Base-by-base conservation (phyloP, 805 yeast species). In the Suhomyces sp. region DNA sequence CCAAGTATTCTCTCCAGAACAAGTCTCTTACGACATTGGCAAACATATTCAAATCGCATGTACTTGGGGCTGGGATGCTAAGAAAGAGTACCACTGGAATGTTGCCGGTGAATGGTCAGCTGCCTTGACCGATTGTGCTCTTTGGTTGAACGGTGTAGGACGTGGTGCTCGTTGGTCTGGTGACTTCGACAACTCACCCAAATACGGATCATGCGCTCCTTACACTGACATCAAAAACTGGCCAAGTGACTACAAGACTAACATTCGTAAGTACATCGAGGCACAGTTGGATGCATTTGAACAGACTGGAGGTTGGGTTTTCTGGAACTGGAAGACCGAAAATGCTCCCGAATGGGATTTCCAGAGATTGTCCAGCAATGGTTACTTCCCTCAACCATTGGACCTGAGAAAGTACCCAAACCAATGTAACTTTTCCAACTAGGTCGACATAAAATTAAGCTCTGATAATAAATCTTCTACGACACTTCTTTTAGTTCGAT, bases 311-410 rank as follows among this genome's bases (percentile, higher is more conserved):
- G 98, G 98, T 29, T 92, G 97, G 97, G 81, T 89, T 52, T 86
- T 88, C 76, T 92, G 97, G 97, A 82, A 86, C 67, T 91, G 89
- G 86, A 92, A 91, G 77, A 87, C 96, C 24, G 97, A 92, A 71
- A 71, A 70, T 58, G 76, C 89, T 19, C 66, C 86, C 50, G 97
- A 92, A 67, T 92, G 97, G 97, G 96, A 89, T 70, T 79, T 88
- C 73, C 75, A 77, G 60, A 73, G 75, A 57, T 79, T 92, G 60
- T 68, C 80, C 19, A 75, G 68, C 17, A 67, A 79, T 50, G 85
- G 82, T 24, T 64, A 89, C 39, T 85, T 92, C 79, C 97, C 97
- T 45, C 86, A 82, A 67, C 97, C 97, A 24, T 72, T 90, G 44
- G 66, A 72, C 50, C 83, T 76, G 58, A 84, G 97, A 70, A 69